These are phyloP conservation scores for Geotrichum carabidarum DNA, from an alignment of 1,139 yeast species.

Conservation along the genomic window DNA sequence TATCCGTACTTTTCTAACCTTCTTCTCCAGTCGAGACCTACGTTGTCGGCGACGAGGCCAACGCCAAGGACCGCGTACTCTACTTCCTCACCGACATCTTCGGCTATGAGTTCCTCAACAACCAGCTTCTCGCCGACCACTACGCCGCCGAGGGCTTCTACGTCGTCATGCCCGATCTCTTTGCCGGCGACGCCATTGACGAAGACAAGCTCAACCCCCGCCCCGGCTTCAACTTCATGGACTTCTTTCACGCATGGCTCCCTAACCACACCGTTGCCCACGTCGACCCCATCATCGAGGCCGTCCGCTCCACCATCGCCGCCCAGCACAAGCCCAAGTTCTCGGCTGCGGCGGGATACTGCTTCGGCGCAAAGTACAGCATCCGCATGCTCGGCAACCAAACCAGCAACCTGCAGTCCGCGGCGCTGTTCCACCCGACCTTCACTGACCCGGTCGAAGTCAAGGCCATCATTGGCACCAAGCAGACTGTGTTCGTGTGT, in stretches of 20 bases:
- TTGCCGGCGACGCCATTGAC: slow-evolving; percentile 50
- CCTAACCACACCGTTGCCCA: slow-evolving; percentile 47
- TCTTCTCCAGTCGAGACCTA: slow-evolving; percentile 44
- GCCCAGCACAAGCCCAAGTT: slow-evolving; percentile 48
- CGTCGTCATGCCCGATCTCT: slow-evolving; percentile 70
- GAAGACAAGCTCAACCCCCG: slow-evolving; percentile 44
- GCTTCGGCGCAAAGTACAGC: slow-evolving; percentile 75
- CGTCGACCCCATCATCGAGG: slow-evolving; percentile 43
- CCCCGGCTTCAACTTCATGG: slow-evolving; percentile 23
- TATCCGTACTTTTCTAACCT: slow-evolving; percentile 32
- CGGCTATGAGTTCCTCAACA: slow-evolving; percentile 57
- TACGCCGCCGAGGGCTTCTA: slow-evolving; percentile 55
- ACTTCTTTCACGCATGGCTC: slow-evolving; percentile 45
- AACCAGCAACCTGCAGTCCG: slow-evolving; percentile 44
- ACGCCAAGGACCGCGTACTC: slow-evolving; percentile 43
- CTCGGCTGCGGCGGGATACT: slow-evolving; percentile 66
- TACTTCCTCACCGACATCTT: slow-evolving; percentile 64
- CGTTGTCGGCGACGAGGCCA: slow-evolving; percentile 45
- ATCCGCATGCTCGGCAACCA: slow-evolving; percentile 45
- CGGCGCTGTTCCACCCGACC: slow-evolving; percentile 79
- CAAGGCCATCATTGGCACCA: slow-evolving; percentile 50
- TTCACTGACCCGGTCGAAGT: slow-evolving; percentile 61
- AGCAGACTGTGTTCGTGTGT: slow-evolving; percentile 53
- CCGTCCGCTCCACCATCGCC: slow-evolving; percentile 40
- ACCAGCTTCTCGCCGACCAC: slow-evolving; percentile 61